phyloP scores from a whole-genome alignment of 2,329 filamentous ascomycete genomes.

The Colletotrichum sp. region DNA sequence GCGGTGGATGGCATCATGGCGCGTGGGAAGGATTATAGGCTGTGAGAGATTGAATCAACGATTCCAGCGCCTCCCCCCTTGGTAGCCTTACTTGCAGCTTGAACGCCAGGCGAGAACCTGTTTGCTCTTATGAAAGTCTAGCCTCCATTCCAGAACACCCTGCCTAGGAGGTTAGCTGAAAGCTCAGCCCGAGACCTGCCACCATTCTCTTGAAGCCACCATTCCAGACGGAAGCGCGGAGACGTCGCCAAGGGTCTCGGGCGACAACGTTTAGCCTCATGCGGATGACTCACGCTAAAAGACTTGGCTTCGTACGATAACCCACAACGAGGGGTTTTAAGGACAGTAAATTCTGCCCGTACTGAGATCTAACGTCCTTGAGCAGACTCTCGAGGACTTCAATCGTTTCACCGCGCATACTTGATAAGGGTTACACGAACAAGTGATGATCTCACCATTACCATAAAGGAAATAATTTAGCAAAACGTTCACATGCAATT shows the following conservation, averaged over 20 bases:
- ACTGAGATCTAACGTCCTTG: background rate
- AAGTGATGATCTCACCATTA: background rate
- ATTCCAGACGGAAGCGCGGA: background rate
- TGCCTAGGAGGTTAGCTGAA: background rate
- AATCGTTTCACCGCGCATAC: background rate
- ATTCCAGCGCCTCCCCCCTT: background rate
- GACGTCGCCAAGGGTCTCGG: background rate
- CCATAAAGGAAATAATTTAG: background rate
- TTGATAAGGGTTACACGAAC: background rate
- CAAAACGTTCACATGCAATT: background rate
- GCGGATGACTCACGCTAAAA: background rate
- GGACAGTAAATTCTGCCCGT: background rate
- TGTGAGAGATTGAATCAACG: background rate
- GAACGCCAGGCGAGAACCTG: background rate
- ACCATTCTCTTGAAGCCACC: background rate
- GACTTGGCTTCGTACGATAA: conserved; percentile 1
- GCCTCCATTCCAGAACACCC: background rate
- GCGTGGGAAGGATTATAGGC: background rate
- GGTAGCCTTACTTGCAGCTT: background rate
- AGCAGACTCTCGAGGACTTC: background rate
- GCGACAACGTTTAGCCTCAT: background rate
- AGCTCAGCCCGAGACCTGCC: background rate
- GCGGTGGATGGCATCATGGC: background rate
- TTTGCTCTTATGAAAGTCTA: background rate
- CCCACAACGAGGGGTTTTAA: background rate